A percentile compares a stretch with the other conserved stretches of the same genome.
Conservation (phyloP, 1,284 basidiomycete genomes). For the Rhodotorula glutinis region DNA sequence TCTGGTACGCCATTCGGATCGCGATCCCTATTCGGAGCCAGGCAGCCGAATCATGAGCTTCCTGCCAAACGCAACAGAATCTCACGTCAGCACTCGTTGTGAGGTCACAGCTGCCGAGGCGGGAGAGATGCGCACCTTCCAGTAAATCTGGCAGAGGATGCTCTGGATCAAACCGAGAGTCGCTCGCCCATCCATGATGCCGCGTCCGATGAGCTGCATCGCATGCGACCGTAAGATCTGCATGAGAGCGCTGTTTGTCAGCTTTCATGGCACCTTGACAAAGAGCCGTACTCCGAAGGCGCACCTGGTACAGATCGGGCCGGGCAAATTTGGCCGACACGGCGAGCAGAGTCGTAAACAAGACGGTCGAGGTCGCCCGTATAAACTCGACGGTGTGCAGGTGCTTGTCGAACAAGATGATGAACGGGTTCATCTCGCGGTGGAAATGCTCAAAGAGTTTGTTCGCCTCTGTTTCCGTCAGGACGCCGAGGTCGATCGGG, state of each 20-base stretch:
- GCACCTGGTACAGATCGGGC: constrained; percentile 59
- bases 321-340: constrained; percentile 79
- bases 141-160: constrained; percentile 76
- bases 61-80: constrained; percentile 14
- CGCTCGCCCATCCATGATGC: constrained; percentile 68
- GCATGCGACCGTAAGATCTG: constrained; percentile 60
- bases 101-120: background rate
- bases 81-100: background rate
- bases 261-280: too few species aligned
- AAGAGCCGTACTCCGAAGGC: too few species aligned
- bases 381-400: constrained; percentile 69
- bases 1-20: constrained; percentile 27
- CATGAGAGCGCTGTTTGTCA: background rate
- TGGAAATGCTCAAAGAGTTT: constrained; percentile 31
- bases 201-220: constrained; percentile 63
- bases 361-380: constrained; percentile 67
- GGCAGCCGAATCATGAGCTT: constrained; percentile 22
- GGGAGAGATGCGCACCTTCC: constrained; percentile 54
- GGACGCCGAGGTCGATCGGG: constrained; percentile 12
- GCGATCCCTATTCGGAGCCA: constrained; percentile 30
- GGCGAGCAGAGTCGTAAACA: constrained; percentile 77
- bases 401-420: constrained; percentile 20
- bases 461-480: constrained; percentile 20
- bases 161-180: constrained; percentile 77
- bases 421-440: constrained; percentile 13